Percentiles rank a stretch among this genome's conserved stretches.
Conservation (phyloP, 2,329 filamentous ascomycete genomes). For the Aspergillus brasiliensis region DNA sequence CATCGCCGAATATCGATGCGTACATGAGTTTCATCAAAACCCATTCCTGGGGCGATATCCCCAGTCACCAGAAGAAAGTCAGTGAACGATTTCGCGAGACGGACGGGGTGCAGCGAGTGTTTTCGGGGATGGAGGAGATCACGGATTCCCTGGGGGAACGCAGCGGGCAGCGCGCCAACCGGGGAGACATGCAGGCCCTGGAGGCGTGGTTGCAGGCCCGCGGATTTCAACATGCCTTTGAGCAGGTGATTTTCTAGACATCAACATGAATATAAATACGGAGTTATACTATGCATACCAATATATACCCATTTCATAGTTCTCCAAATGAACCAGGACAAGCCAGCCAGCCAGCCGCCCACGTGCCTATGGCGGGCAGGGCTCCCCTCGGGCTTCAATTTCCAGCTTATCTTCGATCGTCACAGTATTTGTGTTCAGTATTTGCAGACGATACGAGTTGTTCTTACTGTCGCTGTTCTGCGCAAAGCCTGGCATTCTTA, state of each 20-base stretch:
- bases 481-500: too few species aligned
- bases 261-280: not conserved
- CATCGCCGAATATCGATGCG: conserved; percentile 52
- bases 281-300: too few species aligned
- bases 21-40: conserved; percentile 68
- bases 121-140: conserved; percentile 36
- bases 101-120: conserved; percentile 44
- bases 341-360: too few species aligned
- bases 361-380: too few species aligned
- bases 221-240: conserved; percentile 34
- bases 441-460: too few species aligned
- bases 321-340: too few species aligned
- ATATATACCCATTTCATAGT: too few species aligned
- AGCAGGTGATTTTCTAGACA: conserved; percentile 34
- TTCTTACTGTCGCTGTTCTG: too few species aligned
- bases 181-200: conserved; percentile 39
- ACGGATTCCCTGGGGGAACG: conserved; percentile 36
- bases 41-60: conserved; percentile 65
- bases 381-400: too few species aligned
- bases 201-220: conserved; percentile 31
- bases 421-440: too few species aligned
- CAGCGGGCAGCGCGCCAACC: conserved; percentile 36
- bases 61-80: conserved; percentile 64
- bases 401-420: too few species aligned
- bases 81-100: conserved; percentile 51